Conservation (phyloP, 2,329 filamentous ascomycete genomes). For the Tolypocladium guangdongense region DNA sequence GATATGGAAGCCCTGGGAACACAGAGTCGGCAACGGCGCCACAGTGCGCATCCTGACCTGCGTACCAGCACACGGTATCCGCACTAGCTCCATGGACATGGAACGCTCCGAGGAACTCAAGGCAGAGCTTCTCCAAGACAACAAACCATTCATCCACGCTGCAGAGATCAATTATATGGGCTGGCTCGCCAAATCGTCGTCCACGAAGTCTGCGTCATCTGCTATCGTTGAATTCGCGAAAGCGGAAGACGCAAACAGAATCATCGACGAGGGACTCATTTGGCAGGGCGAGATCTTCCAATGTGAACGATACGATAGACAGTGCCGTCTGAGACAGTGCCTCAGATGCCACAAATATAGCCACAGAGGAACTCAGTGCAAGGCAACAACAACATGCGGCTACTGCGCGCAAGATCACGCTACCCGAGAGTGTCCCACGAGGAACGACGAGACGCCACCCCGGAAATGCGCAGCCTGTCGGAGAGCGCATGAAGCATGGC, state of each 20-base stretch:
- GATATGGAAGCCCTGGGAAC: too few species aligned
- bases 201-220: too few species aligned
- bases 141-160: too few species aligned
- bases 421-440: background rate
- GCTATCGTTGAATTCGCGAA: too few species aligned
- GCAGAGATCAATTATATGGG: too few species aligned
- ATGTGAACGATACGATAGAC: background rate
- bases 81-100: too few species aligned
- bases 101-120: too few species aligned
- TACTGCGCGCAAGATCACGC: constrained; percentile 1
- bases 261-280: background rate
- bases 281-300: background rate
- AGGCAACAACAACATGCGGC: constrained; percentile 4
- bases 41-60: too few species aligned
- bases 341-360: constrained; percentile 3
- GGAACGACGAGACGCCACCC: background rate
- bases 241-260: background rate
- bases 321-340: constrained; percentile 3
- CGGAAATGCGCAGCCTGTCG: background rate
- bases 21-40: too few species aligned
- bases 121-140: too few species aligned
- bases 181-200: too few species aligned
- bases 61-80: too few species aligned
- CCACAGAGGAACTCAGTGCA: constrained; percentile 6
- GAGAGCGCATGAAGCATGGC: background rate